Evolutionary conservation across 1,284 basidiomycete species (phyloP).

Genomic region (Ceratobasidium sp.): DNA sequence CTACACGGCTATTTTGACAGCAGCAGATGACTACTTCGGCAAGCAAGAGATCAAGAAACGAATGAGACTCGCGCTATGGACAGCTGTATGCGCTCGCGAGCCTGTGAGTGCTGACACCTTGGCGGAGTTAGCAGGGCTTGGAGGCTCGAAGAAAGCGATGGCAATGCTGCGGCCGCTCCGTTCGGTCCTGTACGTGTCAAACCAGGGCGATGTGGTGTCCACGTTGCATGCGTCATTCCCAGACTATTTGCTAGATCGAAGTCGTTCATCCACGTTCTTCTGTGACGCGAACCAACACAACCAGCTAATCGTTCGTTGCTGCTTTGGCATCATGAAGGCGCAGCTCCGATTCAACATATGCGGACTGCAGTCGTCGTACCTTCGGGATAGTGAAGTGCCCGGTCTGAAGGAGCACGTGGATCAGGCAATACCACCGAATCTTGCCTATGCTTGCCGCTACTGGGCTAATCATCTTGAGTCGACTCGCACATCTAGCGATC

Average conservation of each 20-base stretch:
- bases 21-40: neutral
- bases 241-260: neutral
- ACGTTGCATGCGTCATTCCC: neutral
- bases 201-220: too few relatives aligned
- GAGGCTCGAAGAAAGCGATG: accelerated
- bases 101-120: too few relatives aligned
- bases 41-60: too few relatives aligned
- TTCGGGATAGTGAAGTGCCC: too few relatives aligned
- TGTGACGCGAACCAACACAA: neutral
- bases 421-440: neutral
- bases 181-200: neutral
- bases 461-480: neutral
- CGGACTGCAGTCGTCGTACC: neutral
- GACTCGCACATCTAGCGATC: neutral
- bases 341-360: neutral
- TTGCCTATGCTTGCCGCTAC: neutral
- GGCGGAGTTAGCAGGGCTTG: neutral
- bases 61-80: neutral
- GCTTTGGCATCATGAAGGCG: neutral
- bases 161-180: neutral
- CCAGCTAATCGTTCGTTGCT: neutral
- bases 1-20: neutral
- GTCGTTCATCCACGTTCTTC: neutral
- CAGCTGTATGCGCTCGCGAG: too few relatives aligned
- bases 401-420: neutral